Conservation (phyloP, 2,329 filamentous ascomycete genomes). For the Elsinoe australis region DNA sequence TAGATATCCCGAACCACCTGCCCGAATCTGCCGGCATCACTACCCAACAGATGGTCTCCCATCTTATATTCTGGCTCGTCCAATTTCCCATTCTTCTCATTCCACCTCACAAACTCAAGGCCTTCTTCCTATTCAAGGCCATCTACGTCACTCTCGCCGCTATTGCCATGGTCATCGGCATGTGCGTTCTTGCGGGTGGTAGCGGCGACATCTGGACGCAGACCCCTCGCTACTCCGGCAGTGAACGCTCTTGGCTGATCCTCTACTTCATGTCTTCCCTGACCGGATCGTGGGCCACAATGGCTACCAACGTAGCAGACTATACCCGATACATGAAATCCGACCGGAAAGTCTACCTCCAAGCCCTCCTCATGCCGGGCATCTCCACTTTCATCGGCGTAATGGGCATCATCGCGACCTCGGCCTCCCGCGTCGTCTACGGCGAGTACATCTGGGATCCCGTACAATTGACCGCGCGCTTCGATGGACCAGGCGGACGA, state of each 20-base stretch:
- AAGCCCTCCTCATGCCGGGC: slow-evolving; percentile 39
- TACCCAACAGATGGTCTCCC: slow-evolving; percentile 49
- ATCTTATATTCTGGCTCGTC: slow-evolving; percentile 52
- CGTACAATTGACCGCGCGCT: slow-evolving; percentile 27
- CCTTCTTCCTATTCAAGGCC: slow-evolving; percentile 43
- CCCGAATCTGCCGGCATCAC: slow-evolving; percentile 47
- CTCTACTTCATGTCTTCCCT: slow-evolving; percentile 27
- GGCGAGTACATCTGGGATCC: slow-evolving; percentile 39
- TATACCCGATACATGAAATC: slow-evolving; percentile 32
- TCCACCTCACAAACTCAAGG: slow-evolving; percentile 47
- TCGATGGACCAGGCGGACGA: slow-evolving; percentile 26
- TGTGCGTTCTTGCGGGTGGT: slow-evolving; percentile 26
- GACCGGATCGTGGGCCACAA: slow-evolving; percentile 28
- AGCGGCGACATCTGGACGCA: slow-evolving; percentile 28
- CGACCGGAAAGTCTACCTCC: slow-evolving; percentile 30
- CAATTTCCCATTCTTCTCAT: slow-evolving; percentile 51
- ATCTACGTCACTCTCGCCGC: slow-evolving; percentile 26
- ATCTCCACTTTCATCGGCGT: slow-evolving; percentile 44
- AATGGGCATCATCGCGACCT: slow-evolving; percentile 53
- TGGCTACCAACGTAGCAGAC: slow-evolving; percentile 33
- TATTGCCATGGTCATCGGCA: slow-evolving; percentile 19
- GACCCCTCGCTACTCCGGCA: slow-evolving; percentile 25
- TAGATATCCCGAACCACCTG: slow-evolving; percentile 46
- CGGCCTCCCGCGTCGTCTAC: slow-evolving; percentile 47
- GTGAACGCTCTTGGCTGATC: slow-evolving; percentile 25